These are phyloP conservation scores for Trypanosoma scelopori DNA, from an alignment of 208 protist genomes.

Conservation along the genomic window DNA sequence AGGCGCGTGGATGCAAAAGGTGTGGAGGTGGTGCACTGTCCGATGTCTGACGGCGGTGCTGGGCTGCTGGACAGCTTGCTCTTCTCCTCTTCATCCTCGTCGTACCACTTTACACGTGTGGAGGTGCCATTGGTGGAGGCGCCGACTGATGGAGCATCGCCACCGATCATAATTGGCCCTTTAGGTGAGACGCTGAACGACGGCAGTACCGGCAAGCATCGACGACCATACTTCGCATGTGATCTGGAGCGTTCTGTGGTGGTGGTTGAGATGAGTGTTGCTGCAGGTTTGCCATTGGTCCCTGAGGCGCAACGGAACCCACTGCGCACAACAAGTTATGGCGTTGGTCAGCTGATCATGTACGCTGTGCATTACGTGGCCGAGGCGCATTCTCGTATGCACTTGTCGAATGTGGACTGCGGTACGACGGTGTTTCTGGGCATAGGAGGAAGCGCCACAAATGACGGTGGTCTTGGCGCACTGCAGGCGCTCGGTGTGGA, in stretches of 20 bases:
- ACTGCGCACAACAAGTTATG: constrained; percentile 65
- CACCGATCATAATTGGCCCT: constrained; percentile 45
- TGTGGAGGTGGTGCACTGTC: constrained; percentile 38
- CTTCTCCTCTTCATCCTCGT: constrained; percentile 12
- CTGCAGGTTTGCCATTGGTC: constrained; percentile 62
- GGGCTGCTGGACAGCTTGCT: constrained; percentile 74
- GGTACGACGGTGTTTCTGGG: constrained; percentile 61
- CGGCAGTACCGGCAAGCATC: neutral
- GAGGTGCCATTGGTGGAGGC: neutral
- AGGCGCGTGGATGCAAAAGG: neutral
- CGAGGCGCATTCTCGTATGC: neutral
- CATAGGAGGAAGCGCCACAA: constrained; percentile 82
- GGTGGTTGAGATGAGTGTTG: constrained; percentile 81
- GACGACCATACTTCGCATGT: constrained; percentile 56
- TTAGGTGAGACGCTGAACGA: constrained; percentile 38
- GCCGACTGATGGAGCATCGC: too few species aligned
- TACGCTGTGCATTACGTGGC: constrained; percentile 55
- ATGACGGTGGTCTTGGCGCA: constrained; percentile 78
- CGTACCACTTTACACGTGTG: constrained; percentile 5
- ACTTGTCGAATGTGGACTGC: neutral
- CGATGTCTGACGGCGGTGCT: constrained; percentile 82
- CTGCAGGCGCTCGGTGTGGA: constrained; percentile 75
- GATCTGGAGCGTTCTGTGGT: constrained; percentile 40
- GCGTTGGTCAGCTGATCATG: constrained; percentile 63
- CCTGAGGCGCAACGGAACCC: constrained; percentile 41